Evolutionary conservation across 169 alveolate genomes (phyloP).

Genomic region (Babesia gibsoni): DNA sequence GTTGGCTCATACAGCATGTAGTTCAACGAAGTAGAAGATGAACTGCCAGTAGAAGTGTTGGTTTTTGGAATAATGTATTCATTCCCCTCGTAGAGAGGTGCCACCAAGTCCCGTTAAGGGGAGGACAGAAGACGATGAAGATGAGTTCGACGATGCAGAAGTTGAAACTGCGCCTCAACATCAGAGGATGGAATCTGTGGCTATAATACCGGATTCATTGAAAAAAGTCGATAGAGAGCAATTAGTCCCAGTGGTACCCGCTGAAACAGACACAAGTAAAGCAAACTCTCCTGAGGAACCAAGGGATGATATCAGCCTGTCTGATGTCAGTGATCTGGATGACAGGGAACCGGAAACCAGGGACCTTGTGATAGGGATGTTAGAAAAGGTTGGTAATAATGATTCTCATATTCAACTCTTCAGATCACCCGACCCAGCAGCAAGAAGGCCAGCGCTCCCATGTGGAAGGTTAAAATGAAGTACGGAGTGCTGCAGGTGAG

Average conservation of each 20-base stretch:
- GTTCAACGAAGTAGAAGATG: background rate
- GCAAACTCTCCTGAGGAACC: background rate
- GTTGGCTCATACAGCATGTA: no score
- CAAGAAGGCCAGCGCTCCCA: slow-evolving; percentile 47
- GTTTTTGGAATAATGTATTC: no score
- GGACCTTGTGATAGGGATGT: slow-evolving; percentile 59
- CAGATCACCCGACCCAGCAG: slow-evolving; percentile 64
- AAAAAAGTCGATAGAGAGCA: no score
- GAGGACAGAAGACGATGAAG: slow-evolving; percentile 31
- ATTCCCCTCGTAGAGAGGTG: no score
- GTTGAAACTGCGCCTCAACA: slow-evolving; percentile 25
- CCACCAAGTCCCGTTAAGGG: no score
- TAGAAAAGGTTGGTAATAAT: slow-evolving; percentile 44
- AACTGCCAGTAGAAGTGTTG: background rate
- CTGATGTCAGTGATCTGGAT: slow-evolving; percentile 62
- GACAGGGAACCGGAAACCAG: slow-evolving; percentile 62
- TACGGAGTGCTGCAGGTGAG: slow-evolving; percentile 59
- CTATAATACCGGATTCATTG: no score
- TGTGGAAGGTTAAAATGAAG: slow-evolving; percentile 54
- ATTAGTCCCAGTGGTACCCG: background rate
- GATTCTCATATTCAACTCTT: no score
- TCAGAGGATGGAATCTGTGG: background rate
- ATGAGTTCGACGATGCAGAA: slow-evolving; percentile 67
- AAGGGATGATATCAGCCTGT: slow-evolving; percentile 37
- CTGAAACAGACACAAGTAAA: background rate